Conservation (phyloP, 2,329 filamentous ascomycete species). For the Botrytis aclada region DNA sequence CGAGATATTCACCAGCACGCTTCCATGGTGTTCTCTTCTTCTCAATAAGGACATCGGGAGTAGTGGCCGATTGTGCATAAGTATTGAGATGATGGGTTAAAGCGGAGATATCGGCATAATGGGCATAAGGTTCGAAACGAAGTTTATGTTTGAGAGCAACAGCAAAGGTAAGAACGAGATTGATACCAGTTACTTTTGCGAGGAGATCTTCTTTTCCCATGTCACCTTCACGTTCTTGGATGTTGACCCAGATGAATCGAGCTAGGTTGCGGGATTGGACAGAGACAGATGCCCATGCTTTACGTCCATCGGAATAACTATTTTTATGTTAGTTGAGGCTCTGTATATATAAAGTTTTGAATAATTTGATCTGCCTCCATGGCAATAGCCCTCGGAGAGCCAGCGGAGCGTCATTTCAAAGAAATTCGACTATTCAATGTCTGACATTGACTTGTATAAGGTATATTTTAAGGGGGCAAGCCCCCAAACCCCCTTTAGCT, state of each 20-base stretch:
- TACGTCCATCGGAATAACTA: conserved; percentile 58
- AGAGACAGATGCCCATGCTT: conserved; percentile 59
- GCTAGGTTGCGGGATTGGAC: conserved; percentile 65
- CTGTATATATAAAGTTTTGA: background rate
- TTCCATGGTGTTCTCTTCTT: conserved; percentile 49
- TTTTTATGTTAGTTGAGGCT: background rate
- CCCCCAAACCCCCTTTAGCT: background rate
- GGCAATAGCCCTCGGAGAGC: background rate
- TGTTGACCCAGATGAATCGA: conserved; percentile 80
- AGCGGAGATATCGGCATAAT: conserved; percentile 70
- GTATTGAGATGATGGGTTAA: conserved; percentile 72
- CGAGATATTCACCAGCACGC: conserved; percentile 67
- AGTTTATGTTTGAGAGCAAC: conserved; percentile 77
- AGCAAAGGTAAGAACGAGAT: conserved; percentile 75
- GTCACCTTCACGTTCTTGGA: conserved; percentile 56
- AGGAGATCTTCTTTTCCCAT: conserved; percentile 64
- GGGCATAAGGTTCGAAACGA: conserved; percentile 77
- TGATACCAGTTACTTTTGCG: conserved; percentile 64
- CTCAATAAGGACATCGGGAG: conserved; percentile 37
- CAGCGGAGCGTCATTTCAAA: background rate
- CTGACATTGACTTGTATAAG: background rate
- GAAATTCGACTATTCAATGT: background rate
- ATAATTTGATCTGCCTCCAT: background rate
- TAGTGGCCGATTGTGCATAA: conserved; percentile 59
- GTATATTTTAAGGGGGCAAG: background rate